A percentile compares a stretch with the other conserved stretches of the same genome.
phyloP scores from a whole-genome alignment of 257 asterid genomes.

The Linaria vulgaris region DNA sequence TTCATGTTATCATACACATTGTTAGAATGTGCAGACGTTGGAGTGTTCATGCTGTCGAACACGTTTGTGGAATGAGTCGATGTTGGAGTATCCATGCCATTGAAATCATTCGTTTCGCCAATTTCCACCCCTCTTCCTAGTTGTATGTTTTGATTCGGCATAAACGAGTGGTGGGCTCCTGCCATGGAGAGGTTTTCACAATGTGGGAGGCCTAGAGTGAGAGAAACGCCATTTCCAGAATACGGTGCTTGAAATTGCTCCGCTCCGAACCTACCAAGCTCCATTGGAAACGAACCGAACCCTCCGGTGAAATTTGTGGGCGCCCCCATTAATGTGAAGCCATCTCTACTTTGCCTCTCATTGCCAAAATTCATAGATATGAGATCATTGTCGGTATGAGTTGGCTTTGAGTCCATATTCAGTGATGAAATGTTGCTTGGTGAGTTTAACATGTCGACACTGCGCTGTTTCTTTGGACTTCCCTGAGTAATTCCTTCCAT shows the following conservation, averaged over 20 bases:
- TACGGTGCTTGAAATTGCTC: conserved; percentile 71
- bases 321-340: conserved; percentile 54
- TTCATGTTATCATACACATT: conserved; percentile 59
- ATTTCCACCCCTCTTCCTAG: conserved; percentile 39
- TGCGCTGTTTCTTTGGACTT: conserved; percentile 75
- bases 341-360: too few relatives aligned
- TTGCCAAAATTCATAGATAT: conserved; percentile 42
- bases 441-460: conserved; percentile 44
- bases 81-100: conserved; percentile 40
- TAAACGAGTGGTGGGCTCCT: conserved; percentile 57
- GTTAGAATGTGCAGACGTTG: too few relatives aligned
- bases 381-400: conserved; percentile 35
- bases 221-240: conserved; percentile 75
- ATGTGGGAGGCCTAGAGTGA: conserved; percentile 87
- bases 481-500: conserved; percentile 48
- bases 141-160: conserved; percentile 42
- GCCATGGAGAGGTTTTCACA: conserved; percentile 73
- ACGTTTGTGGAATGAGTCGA: conserved; percentile 49
- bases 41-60: too few relatives aligned
- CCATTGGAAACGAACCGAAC: conserved; percentile 78
- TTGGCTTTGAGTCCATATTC: conserved; percentile 46
- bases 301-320: conserved; percentile 89
- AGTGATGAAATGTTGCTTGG: conserved; percentile 34
- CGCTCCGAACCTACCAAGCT: conserved; percentile 63
- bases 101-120: conserved; percentile 44